A percentile compares a stretch with the other conserved stretches of the same genome.
Evolutionary conservation across 306 rosid species (phyloP).

Genomic region (Trifolium dubium): DNA sequence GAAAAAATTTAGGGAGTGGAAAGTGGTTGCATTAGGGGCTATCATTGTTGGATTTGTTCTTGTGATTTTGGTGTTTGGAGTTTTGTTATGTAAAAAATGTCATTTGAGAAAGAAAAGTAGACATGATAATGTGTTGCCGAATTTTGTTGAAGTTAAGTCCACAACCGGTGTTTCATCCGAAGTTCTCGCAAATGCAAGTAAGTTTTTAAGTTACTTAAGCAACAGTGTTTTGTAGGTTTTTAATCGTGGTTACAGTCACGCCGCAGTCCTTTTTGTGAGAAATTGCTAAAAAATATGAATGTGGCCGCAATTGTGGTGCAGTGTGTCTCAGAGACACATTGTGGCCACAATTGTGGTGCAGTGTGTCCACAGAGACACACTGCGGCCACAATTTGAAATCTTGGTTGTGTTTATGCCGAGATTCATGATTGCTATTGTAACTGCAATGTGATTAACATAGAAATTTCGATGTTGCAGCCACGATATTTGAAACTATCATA

Average conservation of each 20-base stretch:
- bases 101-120: slow-evolving; percentile 38
- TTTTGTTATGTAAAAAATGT: slow-evolving; percentile 50
- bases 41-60: slow-evolving; percentile 49
- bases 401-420: background rate
- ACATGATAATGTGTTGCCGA: slow-evolving; percentile 47
- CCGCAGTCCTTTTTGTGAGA: background rate
- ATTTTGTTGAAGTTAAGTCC: slow-evolving; percentile 57
- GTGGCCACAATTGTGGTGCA: background rate
- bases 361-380: background rate
- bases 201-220: slow-evolving; percentile 46
- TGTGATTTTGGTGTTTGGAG: slow-evolving; percentile 53
- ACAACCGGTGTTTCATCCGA: slow-evolving; percentile 67
- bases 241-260: background rate
- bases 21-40: slow-evolving; percentile 47
- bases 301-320: background rate
- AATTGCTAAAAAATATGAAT: background rate
- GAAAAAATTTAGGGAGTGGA: slow-evolving; percentile 46
- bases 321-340: background rate
- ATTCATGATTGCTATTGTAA: background rate
- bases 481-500: background rate
- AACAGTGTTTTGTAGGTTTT: background rate
- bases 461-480: background rate
- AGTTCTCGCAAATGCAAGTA: slow-evolving; percentile 74
- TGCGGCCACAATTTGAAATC: background rate
- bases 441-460: background rate